These are phyloP conservation scores for Globisporangium iwayamae DNA, from an alignment of 352 stramenopile genomes.

Conservation along the genomic window DNA sequence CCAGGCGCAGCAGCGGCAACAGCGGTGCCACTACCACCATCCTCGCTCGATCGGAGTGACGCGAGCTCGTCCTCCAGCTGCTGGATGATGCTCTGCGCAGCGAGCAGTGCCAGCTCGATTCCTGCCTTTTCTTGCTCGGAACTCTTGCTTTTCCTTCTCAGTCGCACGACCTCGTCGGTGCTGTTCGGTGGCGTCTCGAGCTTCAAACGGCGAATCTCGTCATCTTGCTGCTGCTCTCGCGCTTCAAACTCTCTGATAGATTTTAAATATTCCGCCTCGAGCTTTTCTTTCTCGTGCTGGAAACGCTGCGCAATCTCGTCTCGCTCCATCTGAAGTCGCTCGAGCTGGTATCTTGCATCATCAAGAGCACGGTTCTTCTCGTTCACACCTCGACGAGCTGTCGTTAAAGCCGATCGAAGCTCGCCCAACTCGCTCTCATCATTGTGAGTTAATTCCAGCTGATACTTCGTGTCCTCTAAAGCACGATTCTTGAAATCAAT, in stretches of 20 bases:
- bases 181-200: conserved; percentile 19
- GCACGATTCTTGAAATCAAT: conserved; percentile 4
- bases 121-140: conserved; percentile 28
- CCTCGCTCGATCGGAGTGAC: not conserved
- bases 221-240: conserved; percentile 18
- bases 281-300: conserved; percentile 18
- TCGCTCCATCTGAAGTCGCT: conserved; percentile 15
- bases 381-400: not conserved
- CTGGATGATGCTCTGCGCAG: conserved; percentile 37
- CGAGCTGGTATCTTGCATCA: not conserved
- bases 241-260: conserved; percentile 13
- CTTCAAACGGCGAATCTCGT: conserved; percentile 20
- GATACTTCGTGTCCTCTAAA: conserved; percentile 1
- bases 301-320: conserved; percentile 9
- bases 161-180: conserved; percentile 11
- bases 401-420: conserved; percentile 1
- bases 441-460: conserved; percentile 5
- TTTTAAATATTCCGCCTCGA: conserved; percentile 22
- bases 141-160: conserved; percentile 18
- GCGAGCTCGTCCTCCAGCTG: conserved; percentile 36
- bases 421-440: conserved; percentile 5
- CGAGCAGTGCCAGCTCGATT: conserved; percentile 26
- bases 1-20: not conserved
- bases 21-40: not conserved
- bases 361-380: conserved; percentile 11